Evolutionary conservation across 1,139 yeast species (phyloP).

Genomic region (Lodderomyces beijingensis): DNA sequence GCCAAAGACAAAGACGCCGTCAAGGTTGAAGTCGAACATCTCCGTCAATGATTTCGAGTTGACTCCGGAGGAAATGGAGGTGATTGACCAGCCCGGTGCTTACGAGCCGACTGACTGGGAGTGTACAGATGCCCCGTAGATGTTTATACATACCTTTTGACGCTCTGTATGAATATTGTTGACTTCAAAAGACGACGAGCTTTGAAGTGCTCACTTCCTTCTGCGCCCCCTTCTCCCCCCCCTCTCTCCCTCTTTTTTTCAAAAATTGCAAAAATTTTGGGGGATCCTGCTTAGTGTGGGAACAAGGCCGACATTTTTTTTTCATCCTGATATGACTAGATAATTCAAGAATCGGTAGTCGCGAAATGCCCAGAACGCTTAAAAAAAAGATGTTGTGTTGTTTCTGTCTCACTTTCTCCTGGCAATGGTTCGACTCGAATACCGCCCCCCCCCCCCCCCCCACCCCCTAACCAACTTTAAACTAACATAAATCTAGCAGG

Average conservation of each 20-base stretch:
- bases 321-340: too few species aligned
- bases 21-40: slow-evolving; percentile 30
- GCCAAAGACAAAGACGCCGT: slow-evolving; percentile 29
- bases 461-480: too few species aligned
- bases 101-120: slow-evolving; percentile 76
- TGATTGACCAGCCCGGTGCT: slow-evolving; percentile 34
- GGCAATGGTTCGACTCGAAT: too few species aligned
- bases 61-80: slow-evolving; percentile 37
- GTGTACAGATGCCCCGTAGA: slow-evolving; percentile 50
- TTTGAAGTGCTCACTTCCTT: too few species aligned
- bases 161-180: not conserved
- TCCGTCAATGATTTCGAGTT: slow-evolving; percentile 49
- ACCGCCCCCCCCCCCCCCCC: too few species aligned
- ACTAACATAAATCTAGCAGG: too few species aligned
- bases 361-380: too few species aligned
- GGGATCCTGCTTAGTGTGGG: too few species aligned
- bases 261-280: not conserved
- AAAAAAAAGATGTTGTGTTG: too few species aligned
- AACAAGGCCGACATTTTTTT: too few species aligned
- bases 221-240: slow-evolving; percentile 1
- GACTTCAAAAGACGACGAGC: not conserved
- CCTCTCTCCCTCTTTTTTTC: not conserved
- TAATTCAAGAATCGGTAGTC: not conserved
- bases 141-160: not conserved
- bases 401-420: too few species aligned